These are phyloP conservation scores for Moesziomyces sp. DNA, from an alignment of 1,284 basidiomycete species.

Conservation along the genomic window DNA sequence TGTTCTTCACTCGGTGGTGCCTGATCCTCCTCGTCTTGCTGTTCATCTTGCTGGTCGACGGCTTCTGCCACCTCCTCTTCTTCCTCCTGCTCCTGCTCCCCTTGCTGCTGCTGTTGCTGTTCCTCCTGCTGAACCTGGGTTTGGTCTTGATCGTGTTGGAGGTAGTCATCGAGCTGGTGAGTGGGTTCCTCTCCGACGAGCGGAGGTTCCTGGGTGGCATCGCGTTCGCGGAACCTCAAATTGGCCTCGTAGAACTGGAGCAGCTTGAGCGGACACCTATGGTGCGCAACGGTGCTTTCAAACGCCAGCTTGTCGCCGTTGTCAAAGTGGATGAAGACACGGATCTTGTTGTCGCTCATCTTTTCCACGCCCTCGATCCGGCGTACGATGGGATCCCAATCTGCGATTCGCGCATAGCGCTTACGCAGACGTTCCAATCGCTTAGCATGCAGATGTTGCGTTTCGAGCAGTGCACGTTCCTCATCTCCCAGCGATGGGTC, in stretches of 20 bases:
- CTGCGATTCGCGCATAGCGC: conserved; percentile 40
- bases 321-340: conserved; percentile 46
- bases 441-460: conserved; percentile 28
- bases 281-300: conserved; percentile 35
- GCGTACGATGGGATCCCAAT: conserved; percentile 56
- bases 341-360: conserved; percentile 32
- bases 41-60: no score
- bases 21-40: no score
- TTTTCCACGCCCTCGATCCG: conserved; percentile 45
- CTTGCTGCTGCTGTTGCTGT: no score
- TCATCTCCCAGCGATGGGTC: conserved; percentile 22
- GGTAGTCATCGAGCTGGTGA: no score
- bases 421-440: conserved; percentile 32
- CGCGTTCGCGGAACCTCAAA: conserved; percentile 26
- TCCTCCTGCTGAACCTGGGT: no score
- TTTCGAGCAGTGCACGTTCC: conserved; percentile 14
- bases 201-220: neutral
- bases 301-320: conserved; percentile 41
- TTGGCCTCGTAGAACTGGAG: conserved; percentile 50
- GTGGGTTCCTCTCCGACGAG: no score
- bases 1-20: no score
- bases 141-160: no score
- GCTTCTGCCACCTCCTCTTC: no score
- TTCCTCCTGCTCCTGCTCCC: no score
- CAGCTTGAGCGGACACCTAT: conserved; percentile 53